Evolutionary conservation across 768 basidiomycete genomes (phyloP).

Genomic region (Hirschioporus abietinus): DNA sequence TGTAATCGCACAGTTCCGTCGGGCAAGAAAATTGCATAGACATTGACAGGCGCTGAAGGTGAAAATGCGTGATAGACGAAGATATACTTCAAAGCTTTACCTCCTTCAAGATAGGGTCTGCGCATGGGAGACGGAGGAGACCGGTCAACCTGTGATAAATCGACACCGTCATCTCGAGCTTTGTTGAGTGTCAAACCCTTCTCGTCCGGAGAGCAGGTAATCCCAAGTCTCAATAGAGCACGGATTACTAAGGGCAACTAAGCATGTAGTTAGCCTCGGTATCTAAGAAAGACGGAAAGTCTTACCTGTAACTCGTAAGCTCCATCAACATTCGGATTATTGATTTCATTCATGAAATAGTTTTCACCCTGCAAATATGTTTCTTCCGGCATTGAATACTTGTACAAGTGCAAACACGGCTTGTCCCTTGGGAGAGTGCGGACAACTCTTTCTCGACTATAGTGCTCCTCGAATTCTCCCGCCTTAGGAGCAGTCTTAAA

Average conservation of each 20-base stretch:
- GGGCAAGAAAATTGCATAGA: constrained; percentile 85
- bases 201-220: constrained; percentile 67
- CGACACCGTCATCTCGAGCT: constrained; percentile 78
- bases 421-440: constrained; percentile 76
- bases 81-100: constrained; percentile 65
- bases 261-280: constrained; percentile 1
- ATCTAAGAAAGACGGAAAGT: constrained; percentile 4
- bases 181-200: constrained; percentile 68
- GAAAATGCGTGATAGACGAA: constrained; percentile 87
- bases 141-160: constrained; percentile 74
- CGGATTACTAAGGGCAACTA: constrained; percentile 83
- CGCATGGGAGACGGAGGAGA: constrained; percentile 51
- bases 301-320: constrained; percentile 88
- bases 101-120: constrained; percentile 69
- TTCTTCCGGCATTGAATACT: constrained; percentile 76
- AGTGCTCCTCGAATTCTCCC: constrained; percentile 66
- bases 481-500: constrained; percentile 64
- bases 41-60: constrained; percentile 67
- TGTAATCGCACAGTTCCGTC: constrained; percentile 67
- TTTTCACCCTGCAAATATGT: constrained; percentile 79
- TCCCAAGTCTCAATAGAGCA: constrained; percentile 78
- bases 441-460: constrained; percentile 66
- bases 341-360: constrained; percentile 88
- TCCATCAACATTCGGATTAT: constrained; percentile 92
- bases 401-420: constrained; percentile 76